A percentile compares a stretch with the other conserved stretches of the same genome.
Conservation (phyloP, 371 early-diverging fungal species). For the Sporodiniella umbellata region DNA sequence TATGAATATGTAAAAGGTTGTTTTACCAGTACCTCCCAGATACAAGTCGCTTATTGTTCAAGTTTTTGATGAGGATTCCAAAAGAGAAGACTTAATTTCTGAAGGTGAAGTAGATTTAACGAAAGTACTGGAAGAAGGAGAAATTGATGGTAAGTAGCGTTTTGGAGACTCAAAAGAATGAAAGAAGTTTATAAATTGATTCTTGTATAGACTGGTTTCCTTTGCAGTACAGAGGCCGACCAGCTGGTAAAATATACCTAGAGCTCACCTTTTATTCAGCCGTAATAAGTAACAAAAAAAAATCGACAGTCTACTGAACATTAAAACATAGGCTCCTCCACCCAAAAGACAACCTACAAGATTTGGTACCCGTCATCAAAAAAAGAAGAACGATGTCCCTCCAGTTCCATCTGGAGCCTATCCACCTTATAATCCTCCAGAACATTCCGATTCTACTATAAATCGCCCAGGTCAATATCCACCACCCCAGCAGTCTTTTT, state of each 20-base stretch:
- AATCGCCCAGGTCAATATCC: slow-evolving; percentile 6
- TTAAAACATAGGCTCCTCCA: slow-evolving; percentile 31
- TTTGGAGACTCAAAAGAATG: too few relatives aligned
- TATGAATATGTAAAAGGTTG: slow-evolving; percentile 23
- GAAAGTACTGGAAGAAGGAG: slow-evolving; percentile 60
- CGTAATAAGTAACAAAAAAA: slow-evolving; percentile 27
- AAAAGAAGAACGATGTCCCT: slow-evolving; percentile 15
- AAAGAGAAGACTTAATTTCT: slow-evolving; percentile 62
- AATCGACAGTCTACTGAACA: neutral
- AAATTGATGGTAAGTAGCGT: slow-evolving; percentile 54
- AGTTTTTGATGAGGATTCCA: slow-evolving; percentile 43
- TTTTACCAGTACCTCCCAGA: slow-evolving; percentile 38
- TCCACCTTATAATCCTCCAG: slow-evolving; percentile 8
- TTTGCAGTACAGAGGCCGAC: slow-evolving; percentile 47
- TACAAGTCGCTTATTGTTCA: slow-evolving; percentile 41
- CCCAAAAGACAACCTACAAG: slow-evolving; percentile 45
- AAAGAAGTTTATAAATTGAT: neutral
- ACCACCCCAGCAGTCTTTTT: neutral
- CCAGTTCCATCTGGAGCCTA: slow-evolving; percentile 8
- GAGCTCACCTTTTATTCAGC: slow-evolving; percentile 59
- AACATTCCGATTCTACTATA: slow-evolving; percentile 17
- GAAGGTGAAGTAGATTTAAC: slow-evolving; percentile 62
- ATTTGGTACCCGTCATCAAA: slow-evolving; percentile 17
- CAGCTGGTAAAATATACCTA: slow-evolving; percentile 53
- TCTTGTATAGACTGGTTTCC: slow-evolving; percentile 52